Conservation (phyloP, 2,329 filamentous ascomycete genomes). For the Aspergillus vadensis region DNA sequence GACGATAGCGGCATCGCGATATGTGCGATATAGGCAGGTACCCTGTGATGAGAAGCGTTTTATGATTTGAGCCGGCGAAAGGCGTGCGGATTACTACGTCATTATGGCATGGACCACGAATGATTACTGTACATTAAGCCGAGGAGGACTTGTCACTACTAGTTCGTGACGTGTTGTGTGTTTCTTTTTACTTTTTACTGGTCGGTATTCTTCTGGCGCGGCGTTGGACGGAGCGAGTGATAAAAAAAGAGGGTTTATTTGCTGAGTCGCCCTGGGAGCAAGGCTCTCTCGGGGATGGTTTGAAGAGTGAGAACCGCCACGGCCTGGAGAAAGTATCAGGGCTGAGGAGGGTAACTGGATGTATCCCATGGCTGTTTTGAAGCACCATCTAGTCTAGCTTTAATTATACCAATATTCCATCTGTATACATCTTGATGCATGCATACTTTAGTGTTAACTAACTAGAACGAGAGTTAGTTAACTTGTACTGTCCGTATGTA, state of each 20-base stretch:
- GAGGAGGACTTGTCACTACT: slow-evolving; percentile 11
- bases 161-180: slow-evolving; percentile 8
- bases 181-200: not conserved
- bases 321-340: not conserved
- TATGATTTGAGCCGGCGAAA: slow-evolving; percentile 17
- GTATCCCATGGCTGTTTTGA: not conserved
- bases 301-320: not conserved
- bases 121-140: slow-evolving; percentile 24
- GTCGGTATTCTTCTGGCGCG: slow-evolving; percentile 17
- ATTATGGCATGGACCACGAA: slow-evolving; percentile 23
- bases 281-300: not conserved
- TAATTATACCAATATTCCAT: not conserved
- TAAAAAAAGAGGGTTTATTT: slow-evolving; percentile 12
- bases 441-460: no score
- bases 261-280: slow-evolving; percentile 7
- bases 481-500: no score
- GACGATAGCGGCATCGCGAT: slow-evolving; percentile 32
- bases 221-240: slow-evolving; percentile 17
- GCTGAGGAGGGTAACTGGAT: not conserved
- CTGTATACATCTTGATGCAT: not conserved
- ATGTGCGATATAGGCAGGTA: slow-evolving; percentile 25
- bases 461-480: no score
- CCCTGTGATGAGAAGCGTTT: slow-evolving; percentile 9
- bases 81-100: slow-evolving; percentile 10
- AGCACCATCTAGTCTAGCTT: not conserved